Evolutionary conservation across 2,329 filamentous ascomycete species (phyloP), one percentile per base, ranked within the genome.

Genomic region (Aspergillus sp.): DNA sequence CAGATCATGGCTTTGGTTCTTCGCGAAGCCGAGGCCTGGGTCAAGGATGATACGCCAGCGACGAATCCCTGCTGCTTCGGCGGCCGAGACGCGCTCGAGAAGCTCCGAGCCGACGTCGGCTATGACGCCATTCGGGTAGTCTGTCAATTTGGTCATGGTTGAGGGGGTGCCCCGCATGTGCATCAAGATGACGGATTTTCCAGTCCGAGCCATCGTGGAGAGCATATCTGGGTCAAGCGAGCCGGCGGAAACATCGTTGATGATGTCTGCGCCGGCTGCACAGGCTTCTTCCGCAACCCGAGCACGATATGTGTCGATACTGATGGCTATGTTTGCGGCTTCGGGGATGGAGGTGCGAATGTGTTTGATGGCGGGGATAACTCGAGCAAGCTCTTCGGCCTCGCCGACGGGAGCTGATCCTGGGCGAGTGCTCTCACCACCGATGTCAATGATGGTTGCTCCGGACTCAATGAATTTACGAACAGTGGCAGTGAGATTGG

Each of bases 1-100:
- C 2, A 96, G 70, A 65, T 96, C 96, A 64, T 96, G 89, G 33
- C 77, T 74, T 42, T 77, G 74, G 1, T 81, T 83, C 72, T 98
- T 98, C 44, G 93, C 90, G 62, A 98, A 98, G 0, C 93, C 93
- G 29, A 98, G 79, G 0, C 93, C 93, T 0, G 93, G 93, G 62
- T 98, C 93, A 2, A 97, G 80, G 30, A 97, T 83, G 51, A 98
- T 94, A 52, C 91, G 86, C 93, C 93, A 98, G 39, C 90, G 83
- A 4, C 88, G 78, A 35, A 98, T 79, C 0, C 93, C 93, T 0
- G 89, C 90, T 10, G 73, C 76, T 65, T 94, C 70, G n/a, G 93
- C 93, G 2, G 81, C 87, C 0, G 71, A 71, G 5, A 97, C 78
- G 11, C 90, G 85, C 7, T 69, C 74, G 3, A 77, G 70, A 5